These are phyloP conservation scores for Apiotrichum domesticum DNA, from an alignment of 1,284 basidiomycete genomes.

Conservation along the genomic window DNA sequence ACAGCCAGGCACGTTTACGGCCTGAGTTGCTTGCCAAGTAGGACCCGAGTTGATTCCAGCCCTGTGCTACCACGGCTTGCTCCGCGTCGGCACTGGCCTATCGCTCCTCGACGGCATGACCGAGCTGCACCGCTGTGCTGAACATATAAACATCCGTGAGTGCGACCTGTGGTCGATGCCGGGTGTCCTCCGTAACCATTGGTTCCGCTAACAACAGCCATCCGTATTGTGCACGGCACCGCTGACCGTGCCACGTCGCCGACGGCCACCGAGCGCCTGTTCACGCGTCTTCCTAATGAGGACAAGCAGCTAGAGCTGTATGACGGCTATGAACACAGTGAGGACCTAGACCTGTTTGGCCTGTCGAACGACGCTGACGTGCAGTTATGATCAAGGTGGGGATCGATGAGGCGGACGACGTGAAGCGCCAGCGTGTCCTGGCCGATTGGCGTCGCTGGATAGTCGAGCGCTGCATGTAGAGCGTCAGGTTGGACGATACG, in stretches of 20 bases:
- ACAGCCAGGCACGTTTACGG: too few relatives aligned
- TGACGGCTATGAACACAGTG: slow-evolving; percentile 51
- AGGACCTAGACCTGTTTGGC: slow-evolving; percentile 8
- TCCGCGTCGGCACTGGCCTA: slow-evolving; percentile 50
- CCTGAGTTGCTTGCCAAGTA: too few relatives aligned
- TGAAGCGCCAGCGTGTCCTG: slow-evolving; percentile 44
- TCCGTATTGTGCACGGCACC: slow-evolving; percentile 50
- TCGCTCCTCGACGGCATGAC: slow-evolving; percentile 49
- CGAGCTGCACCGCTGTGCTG: slow-evolving; percentile 40
- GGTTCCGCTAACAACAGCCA: slow-evolving; percentile 30
- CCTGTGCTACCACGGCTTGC: slow-evolving; percentile 49
- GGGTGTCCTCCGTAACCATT: too few relatives aligned
- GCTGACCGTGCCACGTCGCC: slow-evolving; percentile 50
- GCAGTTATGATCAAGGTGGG: slow-evolving; percentile 46
- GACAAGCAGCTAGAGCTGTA: slow-evolving; percentile 50
- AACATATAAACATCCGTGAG: slow-evolving; percentile 42
- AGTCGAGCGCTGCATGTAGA: slow-evolving; percentile 26
- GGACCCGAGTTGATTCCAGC: slow-evolving; percentile 20
- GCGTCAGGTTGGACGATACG: too few relatives aligned
- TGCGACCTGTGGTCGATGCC: not conserved
- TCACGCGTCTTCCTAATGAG: slow-evolving; percentile 40
- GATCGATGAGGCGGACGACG: slow-evolving; percentile 44
- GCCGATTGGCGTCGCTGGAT: slow-evolving; percentile 46
- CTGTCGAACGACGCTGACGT: not conserved
- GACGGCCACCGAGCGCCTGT: slow-evolving; percentile 46